Percentiles rank a stretch among this genome's conserved stretches.
These are phyloP conservation scores for Glycine latifolia DNA, from an alignment of 306 rosid species.

Conservation along the genomic window DNA sequence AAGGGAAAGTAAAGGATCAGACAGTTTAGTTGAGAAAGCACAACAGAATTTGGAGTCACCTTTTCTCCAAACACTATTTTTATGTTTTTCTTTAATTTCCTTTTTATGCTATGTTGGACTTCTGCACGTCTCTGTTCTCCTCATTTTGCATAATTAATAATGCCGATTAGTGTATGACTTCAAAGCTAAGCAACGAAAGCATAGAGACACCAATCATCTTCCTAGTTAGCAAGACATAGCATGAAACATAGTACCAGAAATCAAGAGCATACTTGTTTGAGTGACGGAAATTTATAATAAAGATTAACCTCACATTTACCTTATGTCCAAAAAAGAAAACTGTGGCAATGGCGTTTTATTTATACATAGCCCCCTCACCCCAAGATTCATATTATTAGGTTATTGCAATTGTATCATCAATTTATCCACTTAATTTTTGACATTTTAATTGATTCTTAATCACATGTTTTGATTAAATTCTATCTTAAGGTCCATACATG, in stretches of 20 bases:
- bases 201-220: constrained; percentile 32
- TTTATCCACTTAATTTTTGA: no score
- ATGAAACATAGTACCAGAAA: constrained; percentile 47
- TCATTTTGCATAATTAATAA: constrained; percentile 30
- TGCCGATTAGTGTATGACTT: constrained; percentile 38
- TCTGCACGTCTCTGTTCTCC: constrained; percentile 42
- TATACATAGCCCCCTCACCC: no score
- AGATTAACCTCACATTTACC: constrained; percentile 31
- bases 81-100: constrained; percentile 27
- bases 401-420: no score
- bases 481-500: background rate
- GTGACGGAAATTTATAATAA: constrained; percentile 9
- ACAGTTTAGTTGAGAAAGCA: constrained; percentile 50
- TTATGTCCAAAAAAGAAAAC: background rate
- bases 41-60: constrained; percentile 42
- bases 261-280: constrained; percentile 43
- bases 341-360: no score
- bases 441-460: background rate
- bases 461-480: no score
- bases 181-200: constrained; percentile 50
- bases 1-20: constrained; percentile 45
- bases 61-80: constrained; percentile 42
- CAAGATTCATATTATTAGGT: no score
- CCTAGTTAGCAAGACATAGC: constrained; percentile 30
- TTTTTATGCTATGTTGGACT: constrained; percentile 38